These are phyloP conservation scores for Rhizopogon vesiculosus DNA, from an alignment of 768 basidiomycete genomes.

Conservation along the genomic window DNA sequence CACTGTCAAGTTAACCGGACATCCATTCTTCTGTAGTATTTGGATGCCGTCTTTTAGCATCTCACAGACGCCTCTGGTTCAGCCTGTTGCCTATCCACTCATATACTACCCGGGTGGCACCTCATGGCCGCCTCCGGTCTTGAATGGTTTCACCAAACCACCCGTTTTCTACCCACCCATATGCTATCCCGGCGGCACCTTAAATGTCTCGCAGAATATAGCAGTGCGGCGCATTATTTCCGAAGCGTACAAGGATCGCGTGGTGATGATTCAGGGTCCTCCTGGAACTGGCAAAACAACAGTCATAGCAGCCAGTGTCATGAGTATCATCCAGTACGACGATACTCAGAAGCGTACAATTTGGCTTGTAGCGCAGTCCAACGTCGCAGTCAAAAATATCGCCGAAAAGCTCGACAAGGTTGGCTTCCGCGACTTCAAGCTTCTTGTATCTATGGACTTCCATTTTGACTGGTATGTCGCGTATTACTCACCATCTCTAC, in stretches of 20 bases:
- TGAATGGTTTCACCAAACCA: not conserved
- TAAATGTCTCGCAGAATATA: slow-evolving; percentile 23
- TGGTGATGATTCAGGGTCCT: slow-evolving; percentile 30
- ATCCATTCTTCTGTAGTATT: slow-evolving; percentile 23
- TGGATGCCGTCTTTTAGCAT: slow-evolving; percentile 19
- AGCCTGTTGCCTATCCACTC: too few species aligned
- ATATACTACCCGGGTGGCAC: too few species aligned
- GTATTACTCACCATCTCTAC: not conserved
- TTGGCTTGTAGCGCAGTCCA: slow-evolving; percentile 45
- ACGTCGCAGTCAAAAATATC: slow-evolving; percentile 51
- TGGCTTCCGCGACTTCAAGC: slow-evolving; percentile 29
- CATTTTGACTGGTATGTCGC: slow-evolving; percentile 38
- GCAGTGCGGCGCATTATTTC: slow-evolving; percentile 29
- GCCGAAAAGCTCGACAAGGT: slow-evolving; percentile 36
- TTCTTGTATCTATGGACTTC: slow-evolving; percentile 44
- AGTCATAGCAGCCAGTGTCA: slow-evolving; percentile 34
- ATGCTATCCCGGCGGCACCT: not conserved
- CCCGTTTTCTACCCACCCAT: not conserved
- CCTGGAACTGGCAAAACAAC: slow-evolving; percentile 43
- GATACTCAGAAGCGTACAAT: slow-evolving; percentile 11
- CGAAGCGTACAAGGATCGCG: slow-evolving; percentile 10
- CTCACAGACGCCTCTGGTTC: too few species aligned
- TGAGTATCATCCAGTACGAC: slow-evolving; percentile 12
- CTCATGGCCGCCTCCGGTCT: slow-evolving; percentile 10
- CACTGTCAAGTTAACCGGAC: slow-evolving; percentile 8